Evolutionary conservation across 1,284 basidiomycete genomes (phyloP), one percentile per base, ranked within the genome.

Genomic region (Fomitopsis pinicola): DNA sequence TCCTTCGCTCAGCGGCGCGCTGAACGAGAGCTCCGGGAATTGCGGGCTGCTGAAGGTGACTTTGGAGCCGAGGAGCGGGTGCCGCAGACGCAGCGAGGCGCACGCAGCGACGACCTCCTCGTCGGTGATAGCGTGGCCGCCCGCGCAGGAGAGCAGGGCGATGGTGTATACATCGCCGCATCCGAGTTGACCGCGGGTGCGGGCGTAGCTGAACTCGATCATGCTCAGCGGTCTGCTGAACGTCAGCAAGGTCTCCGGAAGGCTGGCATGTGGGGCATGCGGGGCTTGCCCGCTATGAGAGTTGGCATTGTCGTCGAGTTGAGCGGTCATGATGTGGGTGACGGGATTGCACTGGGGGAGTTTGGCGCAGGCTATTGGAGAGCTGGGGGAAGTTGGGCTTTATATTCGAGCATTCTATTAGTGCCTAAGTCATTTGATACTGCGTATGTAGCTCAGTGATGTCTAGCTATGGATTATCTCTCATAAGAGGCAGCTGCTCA

Each of bases 1-100:
- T 1, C n/a, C 50, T 12, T 26, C 14, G 8, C 36, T 42, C 19
- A 59, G 26, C 19, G 58, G 58, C 6, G 40, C 26, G 15, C 3
- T 26, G 50, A 22, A 59, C 3, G 33, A 36, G 40, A 54, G 52
- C 52, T 53, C 52, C 52, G 36, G 33, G 6, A 8, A 50, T 19
- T 22, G 15, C 12, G 40, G 2, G 36, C 33, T 45, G 48, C 48
- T 54, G 35, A 54, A 59, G 5, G 58, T 35, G 17, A 59, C 50
- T 14, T 38, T 45, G 14, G 58, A 42, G 5, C 50, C 50, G 40
- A 59, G 52, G 17, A 54, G 30, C 17, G 58, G 58, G 33, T 54
- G 58, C 12, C 50, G 58, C 4, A 59, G 58, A 19, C 58, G 50
- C 26, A 54, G 30, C n/a, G 40, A 36, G 17, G 58, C 58, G 19